Base-by-base conservation (phyloP, 1,284 basidiomycete genomes). In the Sporisorium graminicola region DNA sequence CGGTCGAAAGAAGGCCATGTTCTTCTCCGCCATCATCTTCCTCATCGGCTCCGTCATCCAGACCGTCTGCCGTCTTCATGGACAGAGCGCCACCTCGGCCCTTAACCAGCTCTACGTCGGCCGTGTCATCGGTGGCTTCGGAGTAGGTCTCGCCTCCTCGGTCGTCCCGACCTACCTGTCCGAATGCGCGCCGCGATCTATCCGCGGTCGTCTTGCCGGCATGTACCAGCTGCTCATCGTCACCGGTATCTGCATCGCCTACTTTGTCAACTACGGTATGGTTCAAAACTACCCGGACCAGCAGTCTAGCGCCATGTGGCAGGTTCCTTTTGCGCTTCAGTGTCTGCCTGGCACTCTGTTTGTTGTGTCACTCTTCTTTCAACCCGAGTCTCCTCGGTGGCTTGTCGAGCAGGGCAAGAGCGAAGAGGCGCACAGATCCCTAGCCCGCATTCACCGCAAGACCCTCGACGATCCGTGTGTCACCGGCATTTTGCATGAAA, bases 181-280 rank as follows among this genome's bases (percentile, higher is more conserved):
- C 22, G 76, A 83, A 57, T 82, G 80, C 63, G 79, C 80, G 22
- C 83, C 83, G 42, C 77, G 80, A 31, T 69, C 82, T 29, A 81
- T 84, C n/a, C 85, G 85, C 42, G 85, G 85, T 53, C 57, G 85
- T 24, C 79, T 86, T 52, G 85, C 85, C 20, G 84, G 81, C 53
- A 85, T 84, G 66, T 88, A 87, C 86, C 88, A 88, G 77, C 83
- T 88, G 4, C 69, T 79, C 37, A 79, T 76, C 50, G 82, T 83
- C 27, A 75, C 78, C 33, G 82, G 82, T 52, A 83, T 83, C 62
- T 76, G 64, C 33, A 2, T 77, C 20, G 64, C 71, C 57, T 74
- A 70, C 47, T 74, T 70, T 54, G 58, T 74, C 66, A 71, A 74
- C 71, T 77, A 74, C 49, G 71, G 71, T 13, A 68, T 74, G 66